These are phyloP conservation scores for Blepharisma stoltei DNA, from an alignment of 73 alveolate species.

Conservation along the genomic window DNA sequence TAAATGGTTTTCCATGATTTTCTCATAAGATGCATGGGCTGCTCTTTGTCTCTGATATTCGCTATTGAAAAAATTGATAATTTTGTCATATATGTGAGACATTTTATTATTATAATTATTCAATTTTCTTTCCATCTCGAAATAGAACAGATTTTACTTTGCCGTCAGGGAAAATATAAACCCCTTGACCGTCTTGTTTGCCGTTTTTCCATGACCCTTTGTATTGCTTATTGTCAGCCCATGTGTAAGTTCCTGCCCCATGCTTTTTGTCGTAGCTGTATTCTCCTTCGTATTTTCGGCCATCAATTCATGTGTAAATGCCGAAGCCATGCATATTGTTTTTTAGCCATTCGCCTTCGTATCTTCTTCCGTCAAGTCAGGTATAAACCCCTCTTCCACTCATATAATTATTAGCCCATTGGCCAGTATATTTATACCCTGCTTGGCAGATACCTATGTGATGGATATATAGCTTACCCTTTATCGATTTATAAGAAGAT, in stretches of 20 bases:
- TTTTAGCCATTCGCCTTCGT: slow-evolving; percentile 48
- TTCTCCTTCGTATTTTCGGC: slow-evolving; percentile 49
- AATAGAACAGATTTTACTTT: not conserved
- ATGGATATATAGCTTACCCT: too few relatives aligned
- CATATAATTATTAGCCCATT: slow-evolving; percentile 41
- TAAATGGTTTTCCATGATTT: too few relatives aligned
- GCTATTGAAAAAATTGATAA: too few relatives aligned
- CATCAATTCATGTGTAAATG: slow-evolving; percentile 51
- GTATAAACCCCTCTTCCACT: slow-evolving; percentile 29
- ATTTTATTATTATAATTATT: not conserved
- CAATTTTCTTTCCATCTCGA: not conserved
- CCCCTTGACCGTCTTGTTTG: slow-evolving; percentile 49
- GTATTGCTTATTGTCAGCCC: slow-evolving; percentile 50
- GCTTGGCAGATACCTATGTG: too few relatives aligned
- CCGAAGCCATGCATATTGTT: slow-evolving; percentile 64
- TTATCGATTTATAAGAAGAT: too few relatives aligned
- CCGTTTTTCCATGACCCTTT: slow-evolving; percentile 66
- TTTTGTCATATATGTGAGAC: not conserved
- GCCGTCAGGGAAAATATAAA: not conserved
- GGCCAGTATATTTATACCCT: slow-evolving; percentile 49
- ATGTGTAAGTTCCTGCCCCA: slow-evolving; percentile 47
- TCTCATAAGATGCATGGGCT: too few relatives aligned
- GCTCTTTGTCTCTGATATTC: too few relatives aligned
- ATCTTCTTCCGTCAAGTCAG: slow-evolving; percentile 34
- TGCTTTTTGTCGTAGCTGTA: slow-evolving; percentile 39